Conservation (phyloP, 2,329 filamentous ascomycete genomes). For the Aspergillus sp. region DNA sequence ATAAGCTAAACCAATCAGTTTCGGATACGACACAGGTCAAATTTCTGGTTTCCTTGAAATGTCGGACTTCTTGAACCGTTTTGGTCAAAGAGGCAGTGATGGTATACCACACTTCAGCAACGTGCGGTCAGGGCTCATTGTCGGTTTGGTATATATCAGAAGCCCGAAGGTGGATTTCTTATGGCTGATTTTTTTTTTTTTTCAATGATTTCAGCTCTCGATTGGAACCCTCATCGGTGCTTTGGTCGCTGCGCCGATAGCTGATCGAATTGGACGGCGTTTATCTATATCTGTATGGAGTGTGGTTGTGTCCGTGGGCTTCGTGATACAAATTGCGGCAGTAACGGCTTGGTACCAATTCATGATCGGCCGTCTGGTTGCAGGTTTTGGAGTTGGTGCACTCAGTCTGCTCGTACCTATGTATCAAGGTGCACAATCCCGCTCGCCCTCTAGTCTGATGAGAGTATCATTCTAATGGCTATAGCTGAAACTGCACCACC, state of each 20-base stretch:
- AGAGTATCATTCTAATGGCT: background rate
- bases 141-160: constrained; percentile 27
- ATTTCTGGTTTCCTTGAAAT: constrained; percentile 40
- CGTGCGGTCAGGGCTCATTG: constrained; percentile 37
- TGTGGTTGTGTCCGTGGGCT: constrained; percentile 31
- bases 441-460: background rate
- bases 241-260: constrained; percentile 34
- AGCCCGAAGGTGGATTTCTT: background rate
- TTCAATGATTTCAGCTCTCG: constrained; percentile 25
- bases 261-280: constrained; percentile 38
- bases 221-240: constrained; percentile 40
- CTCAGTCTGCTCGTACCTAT: constrained; percentile 39
- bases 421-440: constrained; percentile 36
- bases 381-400: constrained; percentile 39
- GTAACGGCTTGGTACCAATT: constrained; percentile 35
- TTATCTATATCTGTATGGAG: constrained; percentile 37
- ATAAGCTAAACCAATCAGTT: constrained; percentile 7
- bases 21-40: constrained; percentile 39
- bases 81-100: constrained; percentile 24
- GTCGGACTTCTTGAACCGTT: constrained; percentile 34
- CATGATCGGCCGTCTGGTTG: constrained; percentile 36
- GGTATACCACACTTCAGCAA: constrained; percentile 34
- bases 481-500: background rate
- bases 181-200: background rate
- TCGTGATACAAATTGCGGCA: constrained; percentile 39